These are phyloP conservation scores for Lolium multiflorum DNA, from an alignment of 176 grass and related monocot genomes.

Conservation along the genomic window DNA sequence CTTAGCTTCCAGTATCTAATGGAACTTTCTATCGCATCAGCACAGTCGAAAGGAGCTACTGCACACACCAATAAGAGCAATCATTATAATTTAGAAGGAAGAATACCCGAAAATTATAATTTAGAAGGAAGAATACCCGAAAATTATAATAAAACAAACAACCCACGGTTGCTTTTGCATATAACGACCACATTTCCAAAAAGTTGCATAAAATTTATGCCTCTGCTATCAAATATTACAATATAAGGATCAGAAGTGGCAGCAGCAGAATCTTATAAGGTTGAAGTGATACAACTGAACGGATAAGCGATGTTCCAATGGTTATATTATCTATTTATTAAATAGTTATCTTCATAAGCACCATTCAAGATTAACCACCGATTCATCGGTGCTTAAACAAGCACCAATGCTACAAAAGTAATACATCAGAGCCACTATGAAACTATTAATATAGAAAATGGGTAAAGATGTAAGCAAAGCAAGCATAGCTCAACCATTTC, in stretches of 20 bases:
- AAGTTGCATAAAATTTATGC: too few relatives aligned
- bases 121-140: background rate
- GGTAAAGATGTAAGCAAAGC: too few relatives aligned
- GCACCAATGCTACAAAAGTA: background rate
- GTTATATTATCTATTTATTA: background rate
- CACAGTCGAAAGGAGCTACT: constrained; percentile 86
- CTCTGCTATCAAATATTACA: too few relatives aligned
- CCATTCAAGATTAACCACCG: background rate
- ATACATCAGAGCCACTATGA: too few relatives aligned
- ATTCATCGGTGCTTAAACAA: background rate
- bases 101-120: background rate
- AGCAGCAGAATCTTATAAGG: too few relatives aligned
- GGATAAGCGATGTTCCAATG: background rate
- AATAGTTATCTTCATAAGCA: background rate
- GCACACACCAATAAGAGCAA: background rate
- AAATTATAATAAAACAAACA: background rate
- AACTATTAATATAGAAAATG: background rate
- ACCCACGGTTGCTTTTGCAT: background rate
- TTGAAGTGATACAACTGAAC: too few relatives aligned
- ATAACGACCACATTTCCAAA: too few relatives aligned
- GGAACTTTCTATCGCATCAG: constrained; percentile 60
- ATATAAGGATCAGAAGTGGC: too few relatives aligned
- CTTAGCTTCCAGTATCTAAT: constrained; percentile 56
- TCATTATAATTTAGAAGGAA: background rate
- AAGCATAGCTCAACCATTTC: background rate